Conservation (phyloP, 1,139 yeast species). For the Nadsonia commutata region DNA sequence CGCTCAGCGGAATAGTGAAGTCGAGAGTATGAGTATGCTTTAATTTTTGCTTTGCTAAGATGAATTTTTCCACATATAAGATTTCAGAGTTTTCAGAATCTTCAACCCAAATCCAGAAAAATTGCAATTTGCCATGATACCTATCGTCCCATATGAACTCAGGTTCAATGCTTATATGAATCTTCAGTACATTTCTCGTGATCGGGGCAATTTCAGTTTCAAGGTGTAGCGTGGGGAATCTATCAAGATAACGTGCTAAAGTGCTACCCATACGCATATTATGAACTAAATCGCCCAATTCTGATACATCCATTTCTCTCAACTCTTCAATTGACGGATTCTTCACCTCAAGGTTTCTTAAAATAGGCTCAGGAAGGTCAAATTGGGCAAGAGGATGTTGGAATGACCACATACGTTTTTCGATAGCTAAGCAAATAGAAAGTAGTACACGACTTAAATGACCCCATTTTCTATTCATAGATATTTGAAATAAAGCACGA, state of each 20-base stretch:
- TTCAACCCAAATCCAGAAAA: slow-evolving; percentile 85
- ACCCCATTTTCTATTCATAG: slow-evolving; percentile 86
- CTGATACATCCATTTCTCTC: slow-evolving; percentile 59
- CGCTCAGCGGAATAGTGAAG: slow-evolving; percentile 81
- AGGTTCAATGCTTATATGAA: slow-evolving; percentile 55
- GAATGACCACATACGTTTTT: slow-evolving; percentile 73
- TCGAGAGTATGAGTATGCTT: slow-evolving; percentile 58
- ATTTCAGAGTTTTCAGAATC: slow-evolving; percentile 54
- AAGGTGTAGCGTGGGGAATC: slow-evolving; percentile 60
- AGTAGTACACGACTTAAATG: slow-evolving; percentile 56
- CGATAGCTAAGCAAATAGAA: slow-evolving; percentile 74
- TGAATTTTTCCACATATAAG: slow-evolving; percentile 69
- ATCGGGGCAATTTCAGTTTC: slow-evolving; percentile 85
- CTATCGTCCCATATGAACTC: slow-evolving; percentile 76
- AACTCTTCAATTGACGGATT: slow-evolving; percentile 56
- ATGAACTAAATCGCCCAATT: slow-evolving; percentile 80
- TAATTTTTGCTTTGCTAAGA: slow-evolving; percentile 46
- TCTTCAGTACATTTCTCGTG: slow-evolving; percentile 71
- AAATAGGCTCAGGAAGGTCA: slow-evolving; percentile 54
- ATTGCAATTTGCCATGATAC: slow-evolving; percentile 70
- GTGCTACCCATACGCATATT: slow-evolving; percentile 58
- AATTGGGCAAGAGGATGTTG: slow-evolving; percentile 86
- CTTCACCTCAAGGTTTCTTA: slow-evolving; percentile 47
- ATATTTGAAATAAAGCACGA: slow-evolving; percentile 76
- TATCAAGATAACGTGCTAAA: slow-evolving; percentile 44